phyloP scores from a whole-genome alignment of 345 rosid species.

The Nasturtium officinale region DNA sequence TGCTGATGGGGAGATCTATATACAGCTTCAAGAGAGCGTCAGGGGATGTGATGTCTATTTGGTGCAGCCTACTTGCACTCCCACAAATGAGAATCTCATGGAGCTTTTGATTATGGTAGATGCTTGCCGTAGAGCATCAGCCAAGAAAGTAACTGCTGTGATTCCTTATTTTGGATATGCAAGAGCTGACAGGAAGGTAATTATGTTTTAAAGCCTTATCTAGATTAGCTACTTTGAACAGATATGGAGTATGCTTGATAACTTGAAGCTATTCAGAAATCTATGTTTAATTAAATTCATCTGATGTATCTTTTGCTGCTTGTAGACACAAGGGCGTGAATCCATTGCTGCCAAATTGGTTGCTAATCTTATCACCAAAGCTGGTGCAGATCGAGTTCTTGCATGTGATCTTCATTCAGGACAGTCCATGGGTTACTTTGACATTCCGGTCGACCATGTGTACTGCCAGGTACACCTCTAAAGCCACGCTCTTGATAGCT shows the following conservation, averaged over 20 bases:
- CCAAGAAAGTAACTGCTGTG: slow-evolving; percentile 88
- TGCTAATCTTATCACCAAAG: slow-evolving; percentile 93
- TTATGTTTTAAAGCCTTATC: not conserved
- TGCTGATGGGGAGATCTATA: slow-evolving; percentile 96
- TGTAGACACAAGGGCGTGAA: slow-evolving; percentile 96
- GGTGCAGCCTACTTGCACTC: slow-evolving; percentile 97
- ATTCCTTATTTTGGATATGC: slow-evolving; percentile 99
- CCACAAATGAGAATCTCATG: slow-evolving; percentile 97
- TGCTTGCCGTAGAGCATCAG: slow-evolving; percentile 96
- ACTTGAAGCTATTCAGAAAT: not conserved
- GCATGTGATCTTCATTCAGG: slow-evolving; percentile 99
- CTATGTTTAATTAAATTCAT: not conserved
- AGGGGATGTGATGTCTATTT: slow-evolving; percentile 91
- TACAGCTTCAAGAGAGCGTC: slow-evolving; percentile 93
- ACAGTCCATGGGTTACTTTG: slow-evolving; percentile 98
- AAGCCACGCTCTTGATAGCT: slow-evolving; percentile 14
- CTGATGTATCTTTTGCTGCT: slow-evolving; percentile 7
- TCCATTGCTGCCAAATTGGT: slow-evolving; percentile 98
- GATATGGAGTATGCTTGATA: not conserved
- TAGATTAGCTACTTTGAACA: too few species aligned
- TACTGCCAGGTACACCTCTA: slow-evolving; percentile 69
- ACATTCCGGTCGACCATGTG: slow-evolving; percentile 94
- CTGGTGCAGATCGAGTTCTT: slow-evolving; percentile 96
- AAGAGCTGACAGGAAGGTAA: slow-evolving; percentile 94
- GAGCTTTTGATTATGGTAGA: slow-evolving; percentile 94